These are phyloP conservation scores for Leccinum aurantiacum DNA, from an alignment of 768 basidiomycete species.

Conservation along the genomic window DNA sequence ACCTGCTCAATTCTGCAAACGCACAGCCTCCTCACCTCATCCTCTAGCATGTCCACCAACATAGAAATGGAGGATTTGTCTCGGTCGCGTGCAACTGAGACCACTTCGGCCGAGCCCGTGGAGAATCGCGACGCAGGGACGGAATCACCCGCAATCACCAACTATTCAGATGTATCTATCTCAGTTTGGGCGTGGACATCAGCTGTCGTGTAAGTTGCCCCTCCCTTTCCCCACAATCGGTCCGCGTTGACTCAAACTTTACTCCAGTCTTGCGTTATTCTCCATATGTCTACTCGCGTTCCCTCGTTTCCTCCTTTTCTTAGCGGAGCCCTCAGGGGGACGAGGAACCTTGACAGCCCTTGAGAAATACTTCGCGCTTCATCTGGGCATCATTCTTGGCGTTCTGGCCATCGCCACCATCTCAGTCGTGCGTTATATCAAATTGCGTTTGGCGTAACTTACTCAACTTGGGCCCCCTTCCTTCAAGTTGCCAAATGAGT, in stretches of 20 bases:
- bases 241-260: constrained; percentile 3
- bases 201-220: constrained; percentile 26
- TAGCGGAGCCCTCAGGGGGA: constrained; percentile 48
- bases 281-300: constrained; percentile 46
- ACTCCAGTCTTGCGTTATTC: constrained; percentile 34
- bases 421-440: constrained; percentile 45
- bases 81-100: constrained; percentile 1
- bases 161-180: constrained; percentile 24
- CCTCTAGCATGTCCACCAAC: constrained; percentile 29
- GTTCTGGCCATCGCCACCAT: constrained; percentile 57
- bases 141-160: not conserved
- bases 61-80: constrained; percentile 44
- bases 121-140: constrained; percentile 4
- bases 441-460: constrained; percentile 2
- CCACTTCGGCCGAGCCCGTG: constrained; percentile 14
- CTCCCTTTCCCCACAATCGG: not conserved
- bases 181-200: constrained; percentile 42
- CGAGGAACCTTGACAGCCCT: constrained; percentile 56
- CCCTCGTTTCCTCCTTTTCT: constrained; percentile 68
- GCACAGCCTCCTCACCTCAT: constrained; percentile 1
- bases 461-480: constrained; percentile 1
- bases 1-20: not conserved
- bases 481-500: constrained; percentile 44
- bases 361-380: constrained; percentile 67
- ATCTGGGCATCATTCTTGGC: constrained; percentile 61